Evolutionary conservation across 768 basidiomycete genomes (phyloP), one percentile per base, ranked within the genome.

Genomic region (Lepiota brunneoincarnata): DNA sequence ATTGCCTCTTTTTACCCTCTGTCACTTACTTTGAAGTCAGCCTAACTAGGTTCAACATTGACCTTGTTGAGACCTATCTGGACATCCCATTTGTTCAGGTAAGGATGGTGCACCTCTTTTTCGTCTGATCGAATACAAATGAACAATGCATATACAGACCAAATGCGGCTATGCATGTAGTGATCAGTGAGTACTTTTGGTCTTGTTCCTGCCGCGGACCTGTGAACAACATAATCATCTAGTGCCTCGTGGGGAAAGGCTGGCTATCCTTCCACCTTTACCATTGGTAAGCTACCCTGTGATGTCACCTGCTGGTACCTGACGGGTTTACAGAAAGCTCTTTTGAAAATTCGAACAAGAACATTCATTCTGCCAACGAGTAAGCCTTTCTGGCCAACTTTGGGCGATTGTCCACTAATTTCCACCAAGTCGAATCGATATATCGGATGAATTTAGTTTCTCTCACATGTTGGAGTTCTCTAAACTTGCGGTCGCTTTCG

Each of bases 161-260:
- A 78, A 87, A 75, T 96, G 94, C 72, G 92, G 90, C 34, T 96
- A 97, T 64, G 93, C 92, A 49, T 97, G 93, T 77, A 91, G 89
- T 61, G 93, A 96, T 69, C 93, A 95, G 89, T 92, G 61, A 70
- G 72, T 40, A 57, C 57, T 36, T 46, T 61, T 59, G 36, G 46
- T 56, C 59, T 63, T 58, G 64, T 67, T 65, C 60, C 61, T 60
- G 61, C 66, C 52, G 57, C 61, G 58, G 61, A 61, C 58, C 63
- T 65, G 60, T 65, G 56, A 65, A 57, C 54, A 45, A 63, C 36
- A 31, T 40, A 54, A 58, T 58, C 58, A 49, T 61, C 46, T 59
- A 75, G 78, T 63, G 91, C 91, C 61, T 90, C 90, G 28, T 94
- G 91, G 91, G 71, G 69, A 51, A 90, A 87, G 73, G 91, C 88